Base-by-base conservation (phyloP, 2,329 filamentous ascomycete genomes). In the Plectosphaerella cucumerina region DNA sequence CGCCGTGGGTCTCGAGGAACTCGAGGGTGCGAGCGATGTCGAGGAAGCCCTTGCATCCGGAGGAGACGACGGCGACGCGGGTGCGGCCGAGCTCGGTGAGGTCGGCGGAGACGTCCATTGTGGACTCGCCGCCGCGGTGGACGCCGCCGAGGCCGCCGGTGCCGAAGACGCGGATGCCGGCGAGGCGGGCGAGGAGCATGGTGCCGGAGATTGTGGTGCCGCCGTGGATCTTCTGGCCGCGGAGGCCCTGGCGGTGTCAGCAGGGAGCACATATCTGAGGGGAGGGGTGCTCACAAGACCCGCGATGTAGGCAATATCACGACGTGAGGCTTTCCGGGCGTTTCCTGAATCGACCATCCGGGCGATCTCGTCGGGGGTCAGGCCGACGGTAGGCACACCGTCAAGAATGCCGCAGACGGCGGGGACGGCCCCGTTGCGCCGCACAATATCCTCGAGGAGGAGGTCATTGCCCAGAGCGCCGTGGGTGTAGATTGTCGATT, bases 401-500 rank as follows among this genome's bases (percentile, higher is more conserved):
- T 91, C 84, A 3, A 97, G 72, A 48, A 99, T 82, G 39, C 90
- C 94, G 65, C 97, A 89, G 3, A 95, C 96, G 26, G 94, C 94
- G 3, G 94, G 94, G 14, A 97, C 80, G 15, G 80, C 90, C 37
- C 94, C 94, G 68, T 91, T 81, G 39, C 78, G 75, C 44, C 94
- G 87, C 47, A 97, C 88, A 39, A 95, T 78, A 12, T 85, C 84
- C 63, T 97, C 90, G 53, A 97, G 81, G 44, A 86, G 80, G 18
- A 82, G 72, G 44, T 80, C 77, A 33, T 84, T 81, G n/a, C 90
- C 89, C 14, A 99, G 76, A 20, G 87, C 85, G 39, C 91, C 92
- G 70, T 99, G 94, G 1, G 94, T 99, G 70, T 99, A 97, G 60
- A 99, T 97, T 5, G 94, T 96, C 2, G 90, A 91, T 70, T 99